Conservation (phyloP, 2,329 filamentous ascomycete genomes). For the Aspergillus candidus region DNA sequence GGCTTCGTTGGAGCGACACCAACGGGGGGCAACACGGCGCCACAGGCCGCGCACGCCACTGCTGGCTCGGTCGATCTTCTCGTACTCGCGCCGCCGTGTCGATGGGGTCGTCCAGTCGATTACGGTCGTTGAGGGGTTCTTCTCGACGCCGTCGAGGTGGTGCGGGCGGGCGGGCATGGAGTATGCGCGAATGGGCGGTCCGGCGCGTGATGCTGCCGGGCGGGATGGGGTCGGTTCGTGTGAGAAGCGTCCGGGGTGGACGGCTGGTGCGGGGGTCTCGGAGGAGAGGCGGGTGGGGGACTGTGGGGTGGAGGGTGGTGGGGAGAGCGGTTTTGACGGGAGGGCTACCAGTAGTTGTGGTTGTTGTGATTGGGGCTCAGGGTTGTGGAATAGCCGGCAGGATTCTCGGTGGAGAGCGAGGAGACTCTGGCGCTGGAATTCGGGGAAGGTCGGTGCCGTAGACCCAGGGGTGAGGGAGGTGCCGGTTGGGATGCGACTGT, state of each 20-base stretch:
- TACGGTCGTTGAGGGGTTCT: conserved; percentile 32
- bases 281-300: conserved; percentile 9
- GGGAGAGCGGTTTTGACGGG: background rate
- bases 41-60: conserved; percentile 39
- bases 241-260: background rate
- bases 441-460: conserved; percentile 12
- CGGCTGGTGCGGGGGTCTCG: conserved; percentile 4
- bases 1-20: conserved; percentile 29
- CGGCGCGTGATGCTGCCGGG: conserved; percentile 7
- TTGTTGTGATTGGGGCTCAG: background rate
- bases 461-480: conserved; percentile 21
- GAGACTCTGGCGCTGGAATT: conserved; percentile 29
- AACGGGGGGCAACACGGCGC: conserved; percentile 36
- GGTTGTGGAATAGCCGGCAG: conserved; percentile 35
- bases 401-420: conserved; percentile 37
- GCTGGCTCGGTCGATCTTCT: conserved; percentile 49
- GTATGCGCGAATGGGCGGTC: conserved; percentile 1
- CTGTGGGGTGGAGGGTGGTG: conserved; percentile 4
- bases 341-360: background rate
- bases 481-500: conserved; percentile 21
- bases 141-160: conserved; percentile 1
- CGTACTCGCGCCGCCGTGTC: conserved; percentile 40
- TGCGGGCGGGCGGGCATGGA: background rate
- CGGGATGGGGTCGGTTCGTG: conserved; percentile 5
- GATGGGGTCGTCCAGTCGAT: conserved; percentile 44